A percentile compares a stretch with the other conserved stretches of the same genome.
Evolutionary conservation across 148 eudicot genomes (phyloP).

Genomic region (Chenopodium suecicum): DNA sequence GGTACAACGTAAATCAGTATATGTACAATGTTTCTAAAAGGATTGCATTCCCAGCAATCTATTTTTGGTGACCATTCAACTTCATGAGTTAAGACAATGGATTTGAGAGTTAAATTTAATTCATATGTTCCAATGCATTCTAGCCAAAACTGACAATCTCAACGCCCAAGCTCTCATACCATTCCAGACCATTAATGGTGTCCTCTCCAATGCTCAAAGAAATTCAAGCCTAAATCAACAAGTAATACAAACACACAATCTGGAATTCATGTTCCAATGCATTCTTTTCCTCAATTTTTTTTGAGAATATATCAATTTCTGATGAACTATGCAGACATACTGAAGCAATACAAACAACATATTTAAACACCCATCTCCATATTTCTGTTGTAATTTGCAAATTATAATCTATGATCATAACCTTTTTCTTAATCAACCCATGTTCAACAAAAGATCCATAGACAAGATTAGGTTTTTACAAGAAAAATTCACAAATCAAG

Average conservation of each 20-base stretch:
- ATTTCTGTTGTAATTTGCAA: background rate
- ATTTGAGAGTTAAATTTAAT: background rate
- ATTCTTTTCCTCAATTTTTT: background rate
- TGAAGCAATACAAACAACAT: background rate
- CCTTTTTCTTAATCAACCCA: background rate
- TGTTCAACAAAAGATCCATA: background rate
- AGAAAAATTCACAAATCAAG: background rate
- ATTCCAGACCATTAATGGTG: too few species aligned
- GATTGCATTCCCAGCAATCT: background rate
- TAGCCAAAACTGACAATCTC: background rate
- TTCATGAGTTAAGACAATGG: background rate
- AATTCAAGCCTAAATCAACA: background rate
- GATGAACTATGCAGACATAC: background rate
- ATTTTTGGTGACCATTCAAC: slow-evolving; percentile 2
- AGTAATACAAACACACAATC: background rate
- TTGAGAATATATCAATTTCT: background rate
- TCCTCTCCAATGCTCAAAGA: too few species aligned
- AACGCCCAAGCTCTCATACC: background rate
- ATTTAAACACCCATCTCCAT: background rate
- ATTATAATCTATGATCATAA: background rate
- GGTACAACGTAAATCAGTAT: background rate
- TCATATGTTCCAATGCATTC: background rate
- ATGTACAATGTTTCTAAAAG: background rate
- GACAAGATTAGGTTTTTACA: background rate
- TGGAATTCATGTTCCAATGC: background rate